phyloP scores from a whole-genome alignment of 257 asterid genomes.

The Datura wrightii region DNA sequence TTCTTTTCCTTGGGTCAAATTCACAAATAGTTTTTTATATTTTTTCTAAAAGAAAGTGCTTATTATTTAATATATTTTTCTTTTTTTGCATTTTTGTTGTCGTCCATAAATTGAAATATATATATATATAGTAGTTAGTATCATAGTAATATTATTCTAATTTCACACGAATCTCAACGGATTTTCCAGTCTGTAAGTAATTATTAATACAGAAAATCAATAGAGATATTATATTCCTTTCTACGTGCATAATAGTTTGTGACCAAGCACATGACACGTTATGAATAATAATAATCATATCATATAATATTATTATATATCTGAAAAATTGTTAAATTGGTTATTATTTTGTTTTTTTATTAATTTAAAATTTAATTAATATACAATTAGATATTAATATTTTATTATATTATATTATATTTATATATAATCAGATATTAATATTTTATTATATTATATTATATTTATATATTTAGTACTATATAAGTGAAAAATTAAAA shows the following conservation, averaged over 20 bases:
- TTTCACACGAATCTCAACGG: background rate
- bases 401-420: too few species aligned
- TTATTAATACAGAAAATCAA: background rate
- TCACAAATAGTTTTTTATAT: background rate
- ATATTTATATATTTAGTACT: too few species aligned
- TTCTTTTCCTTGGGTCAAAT: background rate
- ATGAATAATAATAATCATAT: background rate
- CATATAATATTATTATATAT: too few species aligned
- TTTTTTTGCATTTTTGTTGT: background rate
- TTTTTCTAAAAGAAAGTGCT: background rate
- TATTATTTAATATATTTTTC: background rate
- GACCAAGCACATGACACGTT: background rate
- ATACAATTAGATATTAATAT: too few species aligned
- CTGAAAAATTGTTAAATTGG: too few species aligned
- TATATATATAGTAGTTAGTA: too few species aligned
- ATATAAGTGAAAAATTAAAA: too few species aligned
- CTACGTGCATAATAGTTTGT: conserved; percentile 2
- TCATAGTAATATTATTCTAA: background rate
- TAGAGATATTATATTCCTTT: background rate
- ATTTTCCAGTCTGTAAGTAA: background rate
- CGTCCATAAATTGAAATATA: background rate
- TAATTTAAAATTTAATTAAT: too few species aligned
- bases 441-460: too few species aligned
- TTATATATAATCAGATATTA: too few species aligned
- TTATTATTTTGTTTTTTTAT: too few species aligned